Evolutionary conservation across 1,284 basidiomycete genomes (phyloP).

Genomic region (Inonotus hispidus): DNA sequence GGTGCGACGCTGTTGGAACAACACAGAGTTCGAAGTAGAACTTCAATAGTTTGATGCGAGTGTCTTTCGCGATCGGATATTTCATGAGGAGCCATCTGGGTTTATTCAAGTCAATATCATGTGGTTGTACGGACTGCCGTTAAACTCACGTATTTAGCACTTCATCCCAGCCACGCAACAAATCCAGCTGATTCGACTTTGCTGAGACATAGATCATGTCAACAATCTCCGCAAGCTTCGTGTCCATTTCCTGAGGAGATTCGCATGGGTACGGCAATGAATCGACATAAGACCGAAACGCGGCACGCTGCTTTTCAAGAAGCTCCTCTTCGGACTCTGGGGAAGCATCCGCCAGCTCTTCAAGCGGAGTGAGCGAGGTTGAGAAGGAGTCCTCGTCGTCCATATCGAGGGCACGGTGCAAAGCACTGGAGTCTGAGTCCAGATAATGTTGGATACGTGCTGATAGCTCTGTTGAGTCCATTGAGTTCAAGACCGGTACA

Average conservation of each 20-base stretch:
- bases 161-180: conserved; percentile 66
- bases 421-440: not conserved
- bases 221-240: conserved; percentile 68
- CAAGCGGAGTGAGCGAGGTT: conserved; percentile 37
- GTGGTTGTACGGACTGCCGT: not conserved
- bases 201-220: conserved; percentile 69
- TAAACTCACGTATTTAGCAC: conserved; percentile 62
- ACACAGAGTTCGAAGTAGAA: conserved; percentile 80
- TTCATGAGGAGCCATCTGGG: conserved; percentile 76
- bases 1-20: conserved; percentile 66
- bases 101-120: not conserved
- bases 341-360: conserved; percentile 29
- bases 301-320: conserved; percentile 49
- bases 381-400: conserved; percentile 32
- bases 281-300: conserved; percentile 58
- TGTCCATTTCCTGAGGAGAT: conserved; percentile 70
- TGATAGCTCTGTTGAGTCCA: not conserved
- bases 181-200: conserved; percentile 71
- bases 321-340: conserved; percentile 30
- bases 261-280: conserved; percentile 79
- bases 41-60: conserved; percentile 72
- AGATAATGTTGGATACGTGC: not conserved
- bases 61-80: conserved; percentile 70
- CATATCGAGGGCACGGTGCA: not conserved
- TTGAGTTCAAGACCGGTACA: not conserved